Percentiles rank a stretch among this genome's conserved stretches.
phyloP scores from a whole-genome alignment of 2,329 filamentous ascomycete species.

The Rhexocercosporidium sp. region DNA sequence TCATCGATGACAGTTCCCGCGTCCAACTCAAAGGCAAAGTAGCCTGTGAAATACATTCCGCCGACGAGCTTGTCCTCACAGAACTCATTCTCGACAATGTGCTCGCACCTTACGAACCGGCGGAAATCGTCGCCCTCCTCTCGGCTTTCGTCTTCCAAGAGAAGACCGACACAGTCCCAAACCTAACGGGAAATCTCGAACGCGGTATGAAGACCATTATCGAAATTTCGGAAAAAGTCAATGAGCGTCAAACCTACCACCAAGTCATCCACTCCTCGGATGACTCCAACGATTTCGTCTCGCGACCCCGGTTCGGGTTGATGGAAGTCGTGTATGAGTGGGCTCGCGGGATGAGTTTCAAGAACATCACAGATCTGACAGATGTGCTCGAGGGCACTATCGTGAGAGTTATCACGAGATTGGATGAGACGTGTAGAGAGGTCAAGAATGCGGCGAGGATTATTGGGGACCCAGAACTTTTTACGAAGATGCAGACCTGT shows the following conservation, averaged over 20 bases:
- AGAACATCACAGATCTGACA: slow-evolving; percentile 93
- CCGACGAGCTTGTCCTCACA: slow-evolving; percentile 93
- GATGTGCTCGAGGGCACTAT: slow-evolving; percentile 98
- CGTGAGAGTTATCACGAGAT: slow-evolving; percentile 87
- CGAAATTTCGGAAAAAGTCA: slow-evolving; percentile 89
- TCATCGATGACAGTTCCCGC: slow-evolving; percentile 84
- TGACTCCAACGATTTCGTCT: slow-evolving; percentile 91
- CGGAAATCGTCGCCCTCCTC: slow-evolving; percentile 93
- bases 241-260: slow-evolving; percentile 83
- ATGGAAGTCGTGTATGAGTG: slow-evolving; percentile 99
- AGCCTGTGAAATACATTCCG: slow-evolving; percentile 96
- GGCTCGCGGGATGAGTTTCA: slow-evolving; percentile 97
- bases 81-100: slow-evolving; percentile 97
- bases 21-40: slow-evolving; percentile 98
- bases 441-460: slow-evolving; percentile 97
- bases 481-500: slow-evolving; percentile 95
- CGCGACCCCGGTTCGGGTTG: slow-evolving; percentile 84
- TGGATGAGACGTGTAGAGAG: slow-evolving; percentile 96
- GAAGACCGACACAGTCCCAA: slow-evolving; percentile 84
- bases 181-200: slow-evolving; percentile 80
- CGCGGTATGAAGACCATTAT: slow-evolving; percentile 85
- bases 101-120: slow-evolving; percentile 90
- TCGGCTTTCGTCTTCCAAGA: slow-evolving; percentile 98
- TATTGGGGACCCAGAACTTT: slow-evolving; percentile 90
- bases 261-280: slow-evolving; percentile 92